Evolutionary conservation across 768 basidiomycete genomes (phyloP), one percentile per base, ranked within the genome.

Genomic region (Leccinum variicolor): DNA sequence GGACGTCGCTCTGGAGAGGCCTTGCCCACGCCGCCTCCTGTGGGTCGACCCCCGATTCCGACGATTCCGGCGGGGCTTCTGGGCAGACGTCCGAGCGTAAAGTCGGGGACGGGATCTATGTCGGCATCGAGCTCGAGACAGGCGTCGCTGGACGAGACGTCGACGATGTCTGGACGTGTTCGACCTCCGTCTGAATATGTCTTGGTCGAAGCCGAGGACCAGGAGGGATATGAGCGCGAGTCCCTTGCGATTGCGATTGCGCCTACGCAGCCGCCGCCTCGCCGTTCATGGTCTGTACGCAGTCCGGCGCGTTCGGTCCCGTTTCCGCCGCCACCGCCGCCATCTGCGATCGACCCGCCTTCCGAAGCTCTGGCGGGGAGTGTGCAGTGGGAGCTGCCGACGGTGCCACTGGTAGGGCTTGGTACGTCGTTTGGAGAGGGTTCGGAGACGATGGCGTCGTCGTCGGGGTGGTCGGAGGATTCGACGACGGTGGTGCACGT

Each of bases 161-260:
- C 64, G 6, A 56, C 54, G 11, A 41, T 41, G 4, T 15, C 39
- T 7, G 31, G 57, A 49, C 52, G n/a, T 45, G 43, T 53, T 26
- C 70, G 52, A 28, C 58, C 64, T 4, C 79, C 76, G 17, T 78
- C 79, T 11, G 84, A 85, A 43, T 86, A 84, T 64, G 84, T 85
- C 31, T 81, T 87, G 77, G 84, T 87, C 0, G 85, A 86, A 52
- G 81, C 83, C 57, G 79, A 64, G 31, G 25, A 77, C 3, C 71
- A 70, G 7, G 78, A 79, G 6, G 66, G 64, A 5, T 75, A 71
- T 7, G 67, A 62, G 15, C 26, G 15, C 13, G 48, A n/a, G 3
- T 23, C 46, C 5, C 14, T 14, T 26, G 14, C 13, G 2, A 21
- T 13, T 45, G 19, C 6, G 3, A 21, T 6, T 45, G 19, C 21